Evolutionary conservation across 192 early-diverging fungal genomes (phyloP), one percentile per base, ranked within the genome.

Genomic region (Polychytrium aggregatum): DNA sequence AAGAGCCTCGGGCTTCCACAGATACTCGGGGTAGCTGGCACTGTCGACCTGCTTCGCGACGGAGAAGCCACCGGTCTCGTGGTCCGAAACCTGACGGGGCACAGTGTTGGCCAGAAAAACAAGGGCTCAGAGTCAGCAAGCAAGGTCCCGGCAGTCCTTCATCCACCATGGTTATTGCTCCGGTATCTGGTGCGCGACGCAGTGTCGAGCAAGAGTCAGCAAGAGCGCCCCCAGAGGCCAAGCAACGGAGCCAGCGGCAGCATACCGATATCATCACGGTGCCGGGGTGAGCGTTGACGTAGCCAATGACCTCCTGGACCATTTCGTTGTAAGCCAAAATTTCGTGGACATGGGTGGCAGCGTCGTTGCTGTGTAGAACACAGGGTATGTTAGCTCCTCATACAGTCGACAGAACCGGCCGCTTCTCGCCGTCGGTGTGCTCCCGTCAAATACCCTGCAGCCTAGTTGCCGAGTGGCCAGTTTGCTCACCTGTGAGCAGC

Each of bases 51-150:
- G 88, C 50, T 79, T 72, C 31, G 72, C 90, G 25, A 90, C 67
- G 0, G 88, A 78, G 20, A 97, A 73, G 1, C 96, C 96, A 34
- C 96, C 96, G 0, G 96, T 99, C 66, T 99, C 96, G 63, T 99
- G 96, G 65, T 99, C 96, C 20, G 67, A 70, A 16, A 65, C 63
- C 60, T 62, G 36, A 62, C n/a, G n/a, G n/a, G n/a, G n/a, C n/a
- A n/a, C n/a, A n/a, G n/a, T n/a, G n/a, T n/a, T n/a, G n/a, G n/a
- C n/a, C n/a, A n/a, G n/a, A n/a, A n/a, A n/a, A n/a, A n/a, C n/a
- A n/a, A n/a, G n/a, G n/a, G n/a, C n/a, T n/a, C n/a, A n/a, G n/a
- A n/a, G n/a, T n/a, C n/a, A n/a, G n/a, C n/a, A n/a, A n/a, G n/a
- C n/a, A n/a, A n/a, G n/a, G n/a, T n/a, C n/a, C n/a, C n/a, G n/a